Conservation (phyloP, 495 filamentous ascomycete species). For the Baudoinia panamericana region DNA sequence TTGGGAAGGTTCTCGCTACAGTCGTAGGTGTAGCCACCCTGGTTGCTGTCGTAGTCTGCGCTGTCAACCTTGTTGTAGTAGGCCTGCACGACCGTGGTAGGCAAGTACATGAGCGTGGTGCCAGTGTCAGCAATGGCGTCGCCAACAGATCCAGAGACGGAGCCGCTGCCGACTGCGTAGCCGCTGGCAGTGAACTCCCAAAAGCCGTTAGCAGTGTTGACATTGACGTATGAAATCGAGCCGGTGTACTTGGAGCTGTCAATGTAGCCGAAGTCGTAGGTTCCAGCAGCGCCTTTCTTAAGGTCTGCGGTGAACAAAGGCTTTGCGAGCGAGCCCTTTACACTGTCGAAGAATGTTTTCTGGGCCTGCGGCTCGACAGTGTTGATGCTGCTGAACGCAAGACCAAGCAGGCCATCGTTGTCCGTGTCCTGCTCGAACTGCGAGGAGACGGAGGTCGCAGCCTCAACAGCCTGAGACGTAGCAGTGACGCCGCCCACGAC, state of each 20-base stretch:
- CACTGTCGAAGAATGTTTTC: conserved; percentile 60
- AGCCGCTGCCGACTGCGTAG: conserved; percentile 45
- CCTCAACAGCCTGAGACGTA: conserved; percentile 53
- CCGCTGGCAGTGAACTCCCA: conserved; percentile 54
- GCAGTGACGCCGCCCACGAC: conserved; percentile 52
- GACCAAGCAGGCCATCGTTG: conserved; percentile 56
- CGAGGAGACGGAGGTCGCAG: conserved; percentile 46
- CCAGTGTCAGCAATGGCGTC: conserved; percentile 52
- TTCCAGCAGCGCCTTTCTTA: conserved; percentile 49
- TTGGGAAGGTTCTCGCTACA: conserved; percentile 50
- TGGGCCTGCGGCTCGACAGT: conserved; percentile 47
- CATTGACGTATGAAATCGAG: conserved; percentile 45
- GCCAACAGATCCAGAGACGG: conserved; percentile 27
- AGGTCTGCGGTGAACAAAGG: conserved; percentile 58
- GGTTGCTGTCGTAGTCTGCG: conserved; percentile 33
- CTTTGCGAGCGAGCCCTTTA: conserved; percentile 41
- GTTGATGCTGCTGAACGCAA: conserved; percentile 61
- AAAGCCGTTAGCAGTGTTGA: conserved; percentile 50
- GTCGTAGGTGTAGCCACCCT: conserved; percentile 56
- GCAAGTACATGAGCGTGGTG: conserved; percentile 57
- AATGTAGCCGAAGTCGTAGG: conserved; percentile 62
- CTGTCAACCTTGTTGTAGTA: conserved; percentile 52
- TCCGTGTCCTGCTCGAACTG: conserved; percentile 46
- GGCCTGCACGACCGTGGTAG: conserved; percentile 38
- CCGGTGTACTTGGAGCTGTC: conserved; percentile 51